A percentile compares a stretch with the other conserved stretches of the same genome.
Conservation (phyloP, 2,329 filamentous ascomycete species). For the Venturia pyrina region DNA sequence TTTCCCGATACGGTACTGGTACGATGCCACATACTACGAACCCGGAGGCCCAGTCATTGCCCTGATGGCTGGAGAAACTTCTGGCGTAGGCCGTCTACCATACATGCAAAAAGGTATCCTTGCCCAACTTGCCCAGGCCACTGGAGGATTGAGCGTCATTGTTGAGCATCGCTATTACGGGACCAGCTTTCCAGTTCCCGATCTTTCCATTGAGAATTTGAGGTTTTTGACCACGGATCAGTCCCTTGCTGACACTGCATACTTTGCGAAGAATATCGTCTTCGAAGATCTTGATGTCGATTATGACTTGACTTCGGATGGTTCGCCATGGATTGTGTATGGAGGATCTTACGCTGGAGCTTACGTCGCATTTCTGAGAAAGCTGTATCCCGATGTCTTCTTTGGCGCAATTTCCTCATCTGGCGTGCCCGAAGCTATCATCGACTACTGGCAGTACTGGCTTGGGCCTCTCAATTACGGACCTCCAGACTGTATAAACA, state of each 20-base stretch:
- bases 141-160: slow-evolving; percentile 65
- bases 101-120: slow-evolving; percentile 73
- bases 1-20: slow-evolving; percentile 73
- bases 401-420: slow-evolving; percentile 73
- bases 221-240: slow-evolving; percentile 80
- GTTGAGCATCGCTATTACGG: slow-evolving; percentile 87
- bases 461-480: slow-evolving; percentile 48
- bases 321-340: slow-evolving; percentile 66
- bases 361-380: slow-evolving; percentile 66
- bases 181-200: slow-evolving; percentile 55
- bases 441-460: slow-evolving; percentile 62
- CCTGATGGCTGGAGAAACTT: slow-evolving; percentile 61
- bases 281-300: slow-evolving; percentile 58
- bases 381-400: slow-evolving; percentile 67
- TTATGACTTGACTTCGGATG: slow-evolving; percentile 53
- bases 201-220: slow-evolving; percentile 59
- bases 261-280: slow-evolving; percentile 64
- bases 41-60: slow-evolving; percentile 73
- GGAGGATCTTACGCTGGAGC: slow-evolving; percentile 78
- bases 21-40: slow-evolving; percentile 66
- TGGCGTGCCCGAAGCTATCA: slow-evolving; percentile 67
- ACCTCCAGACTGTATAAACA: slow-evolving; percentile 52
- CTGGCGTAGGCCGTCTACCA: slow-evolving; percentile 50
- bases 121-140: slow-evolving; percentile 58
- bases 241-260: slow-evolving; percentile 68